Conservation (phyloP, 805 yeast genomes). For the Wickerhamiella galacta region DNA sequence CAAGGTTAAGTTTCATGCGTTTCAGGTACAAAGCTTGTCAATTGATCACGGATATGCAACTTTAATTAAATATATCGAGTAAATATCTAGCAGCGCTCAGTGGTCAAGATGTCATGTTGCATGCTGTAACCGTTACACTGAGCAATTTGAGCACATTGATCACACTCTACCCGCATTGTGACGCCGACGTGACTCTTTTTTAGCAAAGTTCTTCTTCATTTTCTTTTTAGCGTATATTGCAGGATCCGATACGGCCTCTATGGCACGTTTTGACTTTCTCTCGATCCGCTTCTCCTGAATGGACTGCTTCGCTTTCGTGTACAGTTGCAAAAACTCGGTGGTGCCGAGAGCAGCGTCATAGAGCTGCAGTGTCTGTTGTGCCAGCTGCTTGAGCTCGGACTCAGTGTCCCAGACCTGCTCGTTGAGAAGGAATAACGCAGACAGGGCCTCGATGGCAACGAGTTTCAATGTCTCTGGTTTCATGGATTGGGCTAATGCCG, state of each 20-base stretch:
- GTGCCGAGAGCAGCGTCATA: slow-evolving; percentile 56
- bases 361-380: slow-evolving; percentile 50
- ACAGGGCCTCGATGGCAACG: slow-evolving; percentile 33
- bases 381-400: slow-evolving; percentile 32
- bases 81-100: no score
- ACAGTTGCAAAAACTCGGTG: slow-evolving; percentile 44
- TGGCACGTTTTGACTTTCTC: slow-evolving; percentile 58
- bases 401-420: slow-evolving; percentile 26
- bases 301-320: slow-evolving; percentile 43
- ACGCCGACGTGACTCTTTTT: slow-evolving; percentile 60
- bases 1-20: no score
- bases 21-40: no score
- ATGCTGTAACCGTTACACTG: no score
- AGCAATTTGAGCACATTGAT: no score
- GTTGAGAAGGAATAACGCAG: slow-evolving; percentile 34
- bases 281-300: slow-evolving; percentile 54
- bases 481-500: slow-evolving; percentile 41
- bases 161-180: background rate
- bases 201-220: slow-evolving; percentile 55
- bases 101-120: no score
- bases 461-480: slow-evolving; percentile 26
- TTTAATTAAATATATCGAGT: no score
- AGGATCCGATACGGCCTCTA: slow-evolving; percentile 61
- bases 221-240: slow-evolving; percentile 67
- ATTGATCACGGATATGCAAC: no score